Conservation (phyloP, 2,329 filamentous ascomycete species). For the Neopestalotiopsis clavispora region DNA sequence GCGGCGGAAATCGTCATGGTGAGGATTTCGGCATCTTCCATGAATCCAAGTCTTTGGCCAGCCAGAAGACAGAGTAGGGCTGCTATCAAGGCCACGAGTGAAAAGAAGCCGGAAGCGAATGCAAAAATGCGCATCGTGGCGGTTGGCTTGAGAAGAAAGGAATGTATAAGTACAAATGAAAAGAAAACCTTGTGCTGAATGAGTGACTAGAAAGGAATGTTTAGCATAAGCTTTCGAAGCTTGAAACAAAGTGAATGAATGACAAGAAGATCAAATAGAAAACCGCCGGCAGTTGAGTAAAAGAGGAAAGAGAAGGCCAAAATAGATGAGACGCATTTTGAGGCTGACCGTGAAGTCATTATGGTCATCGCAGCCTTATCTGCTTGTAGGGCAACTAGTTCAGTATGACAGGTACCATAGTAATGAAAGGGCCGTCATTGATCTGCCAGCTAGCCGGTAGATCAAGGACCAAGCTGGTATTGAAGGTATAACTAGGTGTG, state of each 20-base stretch:
- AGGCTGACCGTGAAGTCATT: background rate
- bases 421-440: background rate
- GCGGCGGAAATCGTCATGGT: background rate
- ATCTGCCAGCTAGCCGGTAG: background rate
- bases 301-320: background rate
- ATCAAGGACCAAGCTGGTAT: background rate
- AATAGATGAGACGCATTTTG: background rate
- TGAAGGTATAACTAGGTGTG: no score
- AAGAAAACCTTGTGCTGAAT: background rate
- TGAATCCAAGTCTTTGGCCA: background rate
- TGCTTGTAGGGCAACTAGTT: background rate
- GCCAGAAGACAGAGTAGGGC: background rate
- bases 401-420: background rate
- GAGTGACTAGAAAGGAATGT: background rate
- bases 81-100: background rate
- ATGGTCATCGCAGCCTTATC: background rate
- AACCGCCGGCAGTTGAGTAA: no score
- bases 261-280: background rate
- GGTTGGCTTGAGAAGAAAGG: background rate
- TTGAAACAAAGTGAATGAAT: background rate
- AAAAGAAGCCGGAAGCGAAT: background rate
- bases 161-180: background rate
- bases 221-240: background rate
- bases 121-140: background rate
- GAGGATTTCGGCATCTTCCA: background rate